Evolutionary conservation across 1,139 yeast species (phyloP).

Genomic region (Candida mesenterica): DNA sequence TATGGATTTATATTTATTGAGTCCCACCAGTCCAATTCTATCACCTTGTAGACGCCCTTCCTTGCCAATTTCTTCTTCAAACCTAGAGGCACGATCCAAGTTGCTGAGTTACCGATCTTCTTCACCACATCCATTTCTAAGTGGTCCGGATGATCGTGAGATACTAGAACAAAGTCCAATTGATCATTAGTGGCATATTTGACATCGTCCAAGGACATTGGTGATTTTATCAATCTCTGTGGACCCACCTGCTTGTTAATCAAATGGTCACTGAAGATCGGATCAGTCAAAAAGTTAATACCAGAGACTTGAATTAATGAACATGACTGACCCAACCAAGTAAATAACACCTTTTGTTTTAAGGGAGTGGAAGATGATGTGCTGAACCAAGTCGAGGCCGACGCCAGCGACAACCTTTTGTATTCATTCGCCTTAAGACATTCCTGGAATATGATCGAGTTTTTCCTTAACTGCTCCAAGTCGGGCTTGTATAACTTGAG

Average conservation of each 20-base stretch:
- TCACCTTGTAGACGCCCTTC: slow-evolving; percentile 51
- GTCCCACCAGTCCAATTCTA: slow-evolving; percentile 96
- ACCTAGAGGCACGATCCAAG: slow-evolving; percentile 89
- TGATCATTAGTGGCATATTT: slow-evolving; percentile 46
- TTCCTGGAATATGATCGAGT: slow-evolving; percentile 28
- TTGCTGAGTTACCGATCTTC: slow-evolving; percentile 55
- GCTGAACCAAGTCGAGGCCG: slow-evolving; percentile 8
- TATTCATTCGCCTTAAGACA: slow-evolving; percentile 26
- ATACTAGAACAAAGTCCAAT: slow-evolving; percentile 72
- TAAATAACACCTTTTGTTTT: slow-evolving; percentile 55
- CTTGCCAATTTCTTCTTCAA: slow-evolving; percentile 58
- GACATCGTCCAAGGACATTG: slow-evolving; percentile 62
- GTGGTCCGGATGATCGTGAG: slow-evolving; percentile 96
- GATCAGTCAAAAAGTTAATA: slow-evolving; percentile 79
- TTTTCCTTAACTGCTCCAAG: slow-evolving; percentile 40
- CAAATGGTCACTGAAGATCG: slow-evolving; percentile 69
- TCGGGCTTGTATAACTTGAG: slow-evolving; percentile 64
- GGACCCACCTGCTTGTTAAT: slow-evolving; percentile 73
- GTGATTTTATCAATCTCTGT: slow-evolving; percentile 70
- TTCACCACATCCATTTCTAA: slow-evolving; percentile 62
- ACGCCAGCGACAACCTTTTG: slow-evolving; percentile 7
- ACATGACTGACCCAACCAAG: slow-evolving; percentile 96
- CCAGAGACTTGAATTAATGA: slow-evolving; percentile 71
- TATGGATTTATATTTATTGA: slow-evolving; percentile 42
- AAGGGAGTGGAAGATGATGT: slow-evolving; percentile 23